Base-by-base conservation (phyloP, 75 land plant genomes). In the Cryptomeria japonica region DNA sequence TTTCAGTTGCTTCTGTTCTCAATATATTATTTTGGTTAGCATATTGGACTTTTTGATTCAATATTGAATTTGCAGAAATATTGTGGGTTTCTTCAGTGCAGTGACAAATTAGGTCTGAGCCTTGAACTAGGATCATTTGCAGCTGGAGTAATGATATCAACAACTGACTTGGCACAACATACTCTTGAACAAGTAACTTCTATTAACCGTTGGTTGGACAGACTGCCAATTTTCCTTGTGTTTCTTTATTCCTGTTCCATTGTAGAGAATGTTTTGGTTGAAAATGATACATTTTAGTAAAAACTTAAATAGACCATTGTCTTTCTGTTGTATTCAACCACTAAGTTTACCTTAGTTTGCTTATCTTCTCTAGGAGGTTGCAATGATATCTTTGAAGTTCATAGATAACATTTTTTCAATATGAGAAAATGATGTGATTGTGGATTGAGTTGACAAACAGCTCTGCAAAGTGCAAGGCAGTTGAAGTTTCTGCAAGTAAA, bases 101-200 rank as follows among this genome's bases (percentile, higher is more conserved):
- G 94, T 87, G 94, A 93, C 80, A 93, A 93, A 78, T 87, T 91
- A 38, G 94, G 94, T 68, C 86, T 93, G 55, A 93, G 94, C 53
- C 88, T 93, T 84, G 94, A 93, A 83, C 88, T 93, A 86, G 94
- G 94, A 37, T 94, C 94, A 42, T 93, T 93, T 87, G 90, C 89
- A 28, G 94, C 94, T 51, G 94, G 94, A 47, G 91, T 93, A 49
- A 91, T 93, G 94, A 90, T 93, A 78, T 91, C 94, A 3, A 90
- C 94, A 79, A 91, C 94, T 51, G 94, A 93, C 55, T 87, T 93
- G 78, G 90, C 94, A 19, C 88, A 93, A 70, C 94, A 93, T 68
- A 93, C 94, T 1, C 91, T 93, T 82, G 89, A 89, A 53, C 94
- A 93, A 87, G 93, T 92, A 80, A 56, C 79, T 28, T 85, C 38